Base-by-base conservation (phyloP, 2,329 filamentous ascomycete genomes). In the Gnomoniopsis smithogilvyi region DNA sequence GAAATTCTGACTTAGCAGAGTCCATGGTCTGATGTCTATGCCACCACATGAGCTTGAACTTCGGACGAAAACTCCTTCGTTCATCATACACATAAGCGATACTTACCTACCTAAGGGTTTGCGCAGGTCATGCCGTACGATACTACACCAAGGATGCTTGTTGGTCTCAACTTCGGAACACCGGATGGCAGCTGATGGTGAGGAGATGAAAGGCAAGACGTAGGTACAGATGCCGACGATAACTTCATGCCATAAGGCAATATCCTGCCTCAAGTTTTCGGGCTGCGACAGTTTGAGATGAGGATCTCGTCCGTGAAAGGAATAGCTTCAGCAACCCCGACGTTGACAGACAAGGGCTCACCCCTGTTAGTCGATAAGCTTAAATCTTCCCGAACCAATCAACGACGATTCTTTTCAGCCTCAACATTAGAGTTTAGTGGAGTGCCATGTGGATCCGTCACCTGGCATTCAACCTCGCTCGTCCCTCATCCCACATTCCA, bases 211-310 rank as follows among this genome's bases (percentile, higher is more conserved):
- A 38, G 34, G 54, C n/a, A n/a, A 33, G 22, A 36, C 45, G 43
- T 51, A 43, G 26, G 46, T 41, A 30, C 30, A 12, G 41, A 53
- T 52, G 48, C 34, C 56, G 51, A 45, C 49, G 47, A 56, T 51
- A 59, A 49, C 26, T 64, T 63, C 64, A 67, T 65, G 65, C 64
- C 63, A 54, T 64, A 56, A 59, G 43, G 45, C 49, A 15, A 52
- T 46, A 53, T 54, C 36, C 45, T 66, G 65, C 65, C 52, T 62
- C 65, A 64, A 51, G 49, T 62, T 52, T 52, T 30, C 56, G 54
- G 63, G 56, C 64, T 67, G 66, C 61, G 63, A 68, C 66, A 53
- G 60, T 60, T 63, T 62, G 57, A 58, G 64, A 63, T 63, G 64
- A 50, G 57, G 64, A 66, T 65, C 62, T 50, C 45, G 56, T 46